Evolutionary conservation across 2,329 filamentous ascomycete species (phyloP), one percentile per base, ranked within the genome.

Genomic region (Claviceps digitariae): DNA sequence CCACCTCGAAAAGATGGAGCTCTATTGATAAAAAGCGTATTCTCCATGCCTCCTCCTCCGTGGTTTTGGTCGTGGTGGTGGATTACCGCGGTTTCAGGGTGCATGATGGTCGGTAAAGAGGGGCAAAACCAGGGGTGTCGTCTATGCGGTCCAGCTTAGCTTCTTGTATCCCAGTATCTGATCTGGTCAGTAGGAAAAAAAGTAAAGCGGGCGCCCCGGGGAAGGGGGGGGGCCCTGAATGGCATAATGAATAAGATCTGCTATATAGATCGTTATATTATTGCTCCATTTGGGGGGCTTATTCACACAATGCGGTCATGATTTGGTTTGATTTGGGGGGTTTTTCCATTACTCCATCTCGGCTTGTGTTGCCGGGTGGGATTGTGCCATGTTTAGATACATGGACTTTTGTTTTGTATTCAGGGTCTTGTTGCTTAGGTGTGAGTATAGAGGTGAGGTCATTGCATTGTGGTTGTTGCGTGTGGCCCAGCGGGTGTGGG

Each of bases 1-100:
- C 53, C 79, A 84, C 60, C 69, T 85, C 4, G 78, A 82, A 61
- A 75, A 72, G 56, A 69, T 74, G 65, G 70, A 74, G 46, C 54
- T 72, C 21, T 69, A 69, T 52, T 55, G 45, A 55, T 29, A 27
- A 40, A 17, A 21, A 29, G 31, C n/a, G n/a, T n/a, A n/a, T n/a
- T n/a, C n/a, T n/a, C n/a, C n/a, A n/a, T n/a, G n/a, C n/a, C n/a
- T n/a, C n/a, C n/a, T n/a, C n/a, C n/a, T n/a, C n/a, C n/a, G n/a
- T n/a, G n/a, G n/a, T n/a, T n/a, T n/a, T n/a, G n/a, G n/a, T n/a
- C n/a, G n/a, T n/a, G n/a, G n/a, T n/a, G n/a, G n/a, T 27, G 23
- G 44, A 27, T 29, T 8, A 17, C n/a, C n/a, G 17, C 15, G 38
- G 20, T 41, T 41, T 45, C 21, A 21, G 43, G 43, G 20, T 44